Percentiles rank a stretch among this genome's conserved stretches.
Conservation (phyloP, 2,329 filamentous ascomycete genomes). For the Pseudopyrenochaeta lycopersici region DNA sequence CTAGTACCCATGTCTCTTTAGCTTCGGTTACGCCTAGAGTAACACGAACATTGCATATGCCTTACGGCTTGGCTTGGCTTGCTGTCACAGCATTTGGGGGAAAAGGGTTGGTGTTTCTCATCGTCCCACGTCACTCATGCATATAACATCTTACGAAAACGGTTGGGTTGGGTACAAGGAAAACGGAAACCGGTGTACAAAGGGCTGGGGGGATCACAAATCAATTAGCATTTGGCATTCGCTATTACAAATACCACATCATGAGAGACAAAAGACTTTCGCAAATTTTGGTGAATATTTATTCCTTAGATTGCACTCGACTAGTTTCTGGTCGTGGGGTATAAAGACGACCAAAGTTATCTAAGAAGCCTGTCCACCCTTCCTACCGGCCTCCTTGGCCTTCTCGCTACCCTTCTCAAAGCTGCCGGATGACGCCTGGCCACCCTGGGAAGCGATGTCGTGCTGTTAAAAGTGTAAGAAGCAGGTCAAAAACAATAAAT, state of each 20-base stretch:
- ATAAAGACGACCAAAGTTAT: not conserved
- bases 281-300: too few relatives aligned
- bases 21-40: constrained; percentile 1
- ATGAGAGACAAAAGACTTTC: not conserved
- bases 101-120: constrained; percentile 1
- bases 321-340: too few relatives aligned
- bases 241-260: not conserved
- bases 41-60: not conserved
- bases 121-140: constrained; percentile 1
- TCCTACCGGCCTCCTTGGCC: constrained; percentile 63
- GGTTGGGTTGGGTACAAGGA: not conserved
- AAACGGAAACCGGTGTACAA: not conserved
- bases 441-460: constrained; percentile 65
- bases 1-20: constrained; percentile 11
- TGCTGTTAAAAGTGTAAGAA: constrained; percentile 45
- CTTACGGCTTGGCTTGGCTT: not conserved
- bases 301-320: too few relatives aligned
- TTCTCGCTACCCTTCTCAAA: constrained; percentile 64
- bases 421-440: constrained; percentile 62
- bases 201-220: not conserved
- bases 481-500: not conserved
- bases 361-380: constrained; percentile 54
- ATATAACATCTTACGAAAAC: constrained; percentile 4
- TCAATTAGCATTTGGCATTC: constrained; percentile 3
- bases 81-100: constrained; percentile 2